Percentiles rank a stretch among this genome's conserved stretches.
Conservation (phyloP, 1,284 basidiomycete species). For the Ustilago tritici region DNA sequence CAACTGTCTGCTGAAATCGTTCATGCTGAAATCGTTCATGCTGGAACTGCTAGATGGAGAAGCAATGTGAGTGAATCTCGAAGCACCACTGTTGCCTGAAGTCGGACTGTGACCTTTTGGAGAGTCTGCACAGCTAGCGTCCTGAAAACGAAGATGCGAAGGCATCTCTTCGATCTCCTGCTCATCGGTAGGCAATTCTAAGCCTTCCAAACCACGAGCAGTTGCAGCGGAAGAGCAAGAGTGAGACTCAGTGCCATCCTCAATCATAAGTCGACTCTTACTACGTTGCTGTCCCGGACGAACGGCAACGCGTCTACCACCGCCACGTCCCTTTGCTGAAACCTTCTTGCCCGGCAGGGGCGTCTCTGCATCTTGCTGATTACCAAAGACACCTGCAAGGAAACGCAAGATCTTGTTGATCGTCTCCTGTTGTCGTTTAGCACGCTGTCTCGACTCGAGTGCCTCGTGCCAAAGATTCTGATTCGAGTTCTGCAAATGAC, state of each 20-base stretch:
- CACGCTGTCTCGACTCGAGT: constrained; percentile 80
- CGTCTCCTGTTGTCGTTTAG: constrained; percentile 95
- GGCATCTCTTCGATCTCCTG: constrained; percentile 58
- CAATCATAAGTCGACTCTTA: constrained; percentile 51
- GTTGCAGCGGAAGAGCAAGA: constrained; percentile 13
- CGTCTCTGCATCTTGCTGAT: constrained; percentile 69
- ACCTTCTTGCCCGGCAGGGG: constrained; percentile 35
- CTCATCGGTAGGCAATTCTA: constrained; percentile 42
- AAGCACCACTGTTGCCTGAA: constrained; percentile 21
- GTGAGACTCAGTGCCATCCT: constrained; percentile 21
- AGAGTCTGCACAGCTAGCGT: constrained; percentile 42
- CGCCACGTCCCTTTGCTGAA: constrained; percentile 33
- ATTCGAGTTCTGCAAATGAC: constrained; percentile 87
- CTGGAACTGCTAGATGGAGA: constrained; percentile 34
- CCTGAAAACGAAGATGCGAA: constrained; percentile 45
- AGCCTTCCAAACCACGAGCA: constrained; percentile 23
- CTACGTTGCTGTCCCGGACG: constrained; percentile 43
- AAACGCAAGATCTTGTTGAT: constrained; percentile 95
- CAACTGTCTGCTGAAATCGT: constrained; percentile 34
- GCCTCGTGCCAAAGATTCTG: constrained; percentile 93
- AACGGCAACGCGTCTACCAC: constrained; percentile 64
- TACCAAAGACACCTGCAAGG: constrained; percentile 90
- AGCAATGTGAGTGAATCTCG: constrained; percentile 42
- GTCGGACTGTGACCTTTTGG: constrained; percentile 29
- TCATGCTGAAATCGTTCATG: constrained; percentile 21